These are phyloP conservation scores for Claviceps sp. DNA, from an alignment of 2,329 filamentous ascomycete genomes.

Conservation along the genomic window DNA sequence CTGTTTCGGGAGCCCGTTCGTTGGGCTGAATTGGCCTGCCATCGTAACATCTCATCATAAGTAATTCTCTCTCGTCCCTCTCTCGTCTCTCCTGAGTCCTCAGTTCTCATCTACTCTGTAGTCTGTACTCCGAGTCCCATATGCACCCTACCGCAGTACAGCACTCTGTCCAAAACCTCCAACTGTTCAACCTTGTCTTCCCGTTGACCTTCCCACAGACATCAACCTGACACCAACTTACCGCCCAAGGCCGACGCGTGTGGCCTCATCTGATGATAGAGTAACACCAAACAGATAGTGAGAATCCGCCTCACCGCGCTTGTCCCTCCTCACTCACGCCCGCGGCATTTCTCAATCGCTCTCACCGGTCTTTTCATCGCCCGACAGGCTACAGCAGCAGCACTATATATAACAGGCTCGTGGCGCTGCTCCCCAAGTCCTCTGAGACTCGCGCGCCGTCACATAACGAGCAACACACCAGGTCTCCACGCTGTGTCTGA, in stretches of 20 bases:
- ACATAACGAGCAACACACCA: constrained; percentile 1
- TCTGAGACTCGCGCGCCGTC: constrained; percentile 5
- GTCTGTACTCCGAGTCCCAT: background rate
- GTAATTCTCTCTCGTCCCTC: background rate
- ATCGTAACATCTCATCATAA: background rate
- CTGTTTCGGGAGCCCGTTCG: background rate
- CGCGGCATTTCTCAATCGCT: constrained; percentile 6
- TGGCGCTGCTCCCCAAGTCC: constrained; percentile 1
- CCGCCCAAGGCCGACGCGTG: background rate
- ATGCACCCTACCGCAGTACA: constrained; percentile 7
- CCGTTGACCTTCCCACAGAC: background rate
- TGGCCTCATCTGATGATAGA: constrained; percentile 1
- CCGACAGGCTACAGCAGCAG: no score
- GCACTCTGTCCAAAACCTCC: constrained; percentile 1
- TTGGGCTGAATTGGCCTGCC: background rate
- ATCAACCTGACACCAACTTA: constrained; percentile 3
- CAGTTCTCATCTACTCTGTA: background rate
- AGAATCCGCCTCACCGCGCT: constrained; percentile 3
- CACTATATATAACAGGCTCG: constrained; percentile 7
- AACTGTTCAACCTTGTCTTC: background rate
- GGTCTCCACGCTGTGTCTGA: constrained; percentile 5
- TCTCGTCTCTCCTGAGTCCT: background rate
- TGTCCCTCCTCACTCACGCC: constrained; percentile 5
- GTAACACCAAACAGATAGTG: constrained; percentile 1
- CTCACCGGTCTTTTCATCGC: background rate